A percentile compares a stretch with the other conserved stretches of the same genome.
Conservation (phyloP, 306 rosid species). For the Ormosia semicastrata region DNA sequence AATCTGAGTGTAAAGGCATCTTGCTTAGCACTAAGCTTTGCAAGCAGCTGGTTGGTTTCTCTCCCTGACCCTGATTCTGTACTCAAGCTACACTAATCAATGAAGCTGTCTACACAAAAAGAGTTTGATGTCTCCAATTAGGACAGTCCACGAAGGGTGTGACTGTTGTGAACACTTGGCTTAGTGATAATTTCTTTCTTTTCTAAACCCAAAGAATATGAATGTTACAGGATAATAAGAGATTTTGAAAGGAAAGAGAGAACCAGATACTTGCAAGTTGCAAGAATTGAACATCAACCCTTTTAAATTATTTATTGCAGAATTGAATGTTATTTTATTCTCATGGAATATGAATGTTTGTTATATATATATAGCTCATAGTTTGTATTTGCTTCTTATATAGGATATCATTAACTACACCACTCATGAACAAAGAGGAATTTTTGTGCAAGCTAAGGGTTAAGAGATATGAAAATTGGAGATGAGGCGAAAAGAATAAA, state of each 20-base stretch:
- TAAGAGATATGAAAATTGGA: too few species aligned
- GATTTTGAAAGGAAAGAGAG: not conserved
- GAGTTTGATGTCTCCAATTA: too few species aligned
- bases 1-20: too few species aligned
- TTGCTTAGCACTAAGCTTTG: too few species aligned
- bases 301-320: not conserved
- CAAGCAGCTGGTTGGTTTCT: too few species aligned
- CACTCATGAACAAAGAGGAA: not conserved
- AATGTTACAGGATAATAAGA: not conserved
- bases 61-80: too few species aligned
- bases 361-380: not conserved
- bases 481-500: too few species aligned
- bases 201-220: not conserved
- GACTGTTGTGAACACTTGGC: not conserved
- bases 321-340: not conserved
- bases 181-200: not conserved
- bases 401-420: not conserved
- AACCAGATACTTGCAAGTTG: slow-evolving; percentile 31
- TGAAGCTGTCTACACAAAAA: too few species aligned
- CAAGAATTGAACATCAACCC: slow-evolving; percentile 6
- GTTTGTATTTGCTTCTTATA: not conserved
- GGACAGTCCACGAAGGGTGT: too few species aligned
- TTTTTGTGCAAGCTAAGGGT: too few species aligned
- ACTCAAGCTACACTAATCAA: too few species aligned
- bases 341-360: not conserved